Conservation (phyloP, 257 asterid species). For the Apocynum venetum region DNA sequence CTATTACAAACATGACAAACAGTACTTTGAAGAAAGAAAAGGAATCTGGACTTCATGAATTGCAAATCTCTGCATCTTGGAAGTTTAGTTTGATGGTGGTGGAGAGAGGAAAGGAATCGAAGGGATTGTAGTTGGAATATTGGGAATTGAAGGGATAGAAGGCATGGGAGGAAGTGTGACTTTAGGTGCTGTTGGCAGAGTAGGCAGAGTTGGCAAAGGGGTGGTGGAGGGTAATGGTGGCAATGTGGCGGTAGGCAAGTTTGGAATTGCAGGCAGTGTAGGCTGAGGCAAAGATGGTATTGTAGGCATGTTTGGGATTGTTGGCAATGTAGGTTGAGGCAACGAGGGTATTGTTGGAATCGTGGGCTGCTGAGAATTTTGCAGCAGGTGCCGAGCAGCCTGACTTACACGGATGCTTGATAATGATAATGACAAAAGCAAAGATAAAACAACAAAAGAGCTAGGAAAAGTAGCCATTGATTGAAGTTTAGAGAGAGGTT, state of each 20-base stretch:
- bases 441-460: too few species aligned
- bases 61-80: too few species aligned
- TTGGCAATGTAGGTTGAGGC: conserved; percentile 4
- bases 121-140: conserved; percentile 26
- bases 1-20: too few species aligned
- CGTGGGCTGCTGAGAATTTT: not conserved
- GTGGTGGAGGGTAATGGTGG: conserved; percentile 2
- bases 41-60: too few species aligned
- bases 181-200: too few species aligned
- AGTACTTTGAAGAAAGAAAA: too few species aligned
- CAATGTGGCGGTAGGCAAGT: conserved; percentile 15
- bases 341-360: not conserved
- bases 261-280: conserved; percentile 7
- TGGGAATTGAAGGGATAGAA: conserved; percentile 14
- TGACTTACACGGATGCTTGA: not conserved
- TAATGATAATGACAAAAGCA: too few species aligned
- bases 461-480: too few species aligned
- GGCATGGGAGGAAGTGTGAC: too few species aligned
- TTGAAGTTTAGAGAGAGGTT: too few species aligned
- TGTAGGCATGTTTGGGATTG: conserved; percentile 7
- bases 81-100: conserved; percentile 21
- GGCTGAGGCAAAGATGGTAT: conserved; percentile 8
- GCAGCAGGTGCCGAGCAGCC: conserved; percentile 5
- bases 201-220: conserved; percentile 17
- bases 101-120: conserved; percentile 28